Evolutionary conservation across 2,329 filamentous ascomycete species (phyloP).

Genomic region (Colletotrichum cordylinicola): DNA sequence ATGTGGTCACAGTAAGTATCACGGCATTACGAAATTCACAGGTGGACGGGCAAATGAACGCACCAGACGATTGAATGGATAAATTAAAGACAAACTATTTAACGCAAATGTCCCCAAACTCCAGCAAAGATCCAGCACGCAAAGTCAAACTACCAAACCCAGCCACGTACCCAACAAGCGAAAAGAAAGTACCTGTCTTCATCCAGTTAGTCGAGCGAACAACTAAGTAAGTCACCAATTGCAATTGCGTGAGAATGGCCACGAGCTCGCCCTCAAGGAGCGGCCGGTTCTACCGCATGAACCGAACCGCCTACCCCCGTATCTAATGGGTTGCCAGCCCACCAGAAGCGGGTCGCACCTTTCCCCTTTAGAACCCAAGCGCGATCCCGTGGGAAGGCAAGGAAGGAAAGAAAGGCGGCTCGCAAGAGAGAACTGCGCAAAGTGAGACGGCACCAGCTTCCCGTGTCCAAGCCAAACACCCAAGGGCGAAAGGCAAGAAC

Average conservation of each 20-base stretch:
- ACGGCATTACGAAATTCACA: no score
- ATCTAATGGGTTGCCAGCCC: not conserved
- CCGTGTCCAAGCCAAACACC: not conserved
- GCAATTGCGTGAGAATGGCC: not conserved
- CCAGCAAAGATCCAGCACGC: no score
- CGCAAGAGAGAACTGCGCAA: not conserved
- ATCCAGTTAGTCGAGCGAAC: not conserved
- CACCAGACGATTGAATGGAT: no score
- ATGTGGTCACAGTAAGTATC: no score
- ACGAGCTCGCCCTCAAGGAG: not conserved
- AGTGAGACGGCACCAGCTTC: not conserved
- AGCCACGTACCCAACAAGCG: rapidly evolving
- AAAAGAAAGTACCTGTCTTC: not conserved
- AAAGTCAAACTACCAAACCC: no score
- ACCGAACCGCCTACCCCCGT: not conserved
- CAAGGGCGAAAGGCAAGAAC: not conserved
- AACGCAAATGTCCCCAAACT: no score
- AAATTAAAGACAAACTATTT: no score
- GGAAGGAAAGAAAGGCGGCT: not conserved
- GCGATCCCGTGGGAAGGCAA: not conserved
- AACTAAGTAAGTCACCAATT: not conserved
- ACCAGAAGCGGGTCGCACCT: not conserved
- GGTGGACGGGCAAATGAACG: no score
- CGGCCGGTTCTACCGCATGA: not conserved
- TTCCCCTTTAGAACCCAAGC: not conserved